A percentile compares a stretch with the other conserved stretches of the same genome.
These are phyloP conservation scores for Umbelopsis sp. DNA, from an alignment of 192 early-diverging fungal species.

Conservation along the genomic window DNA sequence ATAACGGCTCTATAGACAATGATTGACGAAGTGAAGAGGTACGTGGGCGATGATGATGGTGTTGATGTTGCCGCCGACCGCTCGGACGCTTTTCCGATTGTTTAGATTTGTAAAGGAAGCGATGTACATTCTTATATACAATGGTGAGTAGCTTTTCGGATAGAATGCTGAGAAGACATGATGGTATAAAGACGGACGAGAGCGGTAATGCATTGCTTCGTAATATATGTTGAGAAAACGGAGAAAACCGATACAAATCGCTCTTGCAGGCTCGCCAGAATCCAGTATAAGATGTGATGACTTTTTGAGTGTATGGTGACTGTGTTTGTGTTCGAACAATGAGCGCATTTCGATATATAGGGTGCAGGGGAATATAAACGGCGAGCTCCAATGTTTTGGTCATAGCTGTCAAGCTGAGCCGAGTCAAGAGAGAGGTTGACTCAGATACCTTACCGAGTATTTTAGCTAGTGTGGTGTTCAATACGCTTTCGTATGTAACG, in stretches of 20 bases:
- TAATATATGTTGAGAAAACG: background rate
- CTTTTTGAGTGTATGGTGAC: background rate
- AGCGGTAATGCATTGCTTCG: background rate
- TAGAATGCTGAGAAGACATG: slow-evolving; percentile 24
- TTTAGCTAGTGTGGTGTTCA: background rate
- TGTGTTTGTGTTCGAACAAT: slow-evolving; percentile 31
- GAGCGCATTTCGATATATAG: slow-evolving; percentile 34
- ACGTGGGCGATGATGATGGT: background rate
- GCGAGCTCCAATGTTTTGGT: slow-evolving; percentile 6
- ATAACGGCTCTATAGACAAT: background rate
- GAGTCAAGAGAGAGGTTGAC: background rate
- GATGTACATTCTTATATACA: slow-evolving; percentile 23
- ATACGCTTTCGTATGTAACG: slow-evolving; percentile 24
- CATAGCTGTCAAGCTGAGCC: background rate
- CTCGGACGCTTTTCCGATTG: background rate
- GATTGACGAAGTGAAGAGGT: background rate
- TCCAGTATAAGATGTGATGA: slow-evolving; percentile 3
- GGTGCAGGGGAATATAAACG: slow-evolving; percentile 30
- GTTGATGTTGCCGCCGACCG: background rate
- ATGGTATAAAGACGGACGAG: slow-evolving; percentile 32
- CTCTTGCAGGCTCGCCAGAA: slow-evolving; percentile 22
- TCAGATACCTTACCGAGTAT: background rate
- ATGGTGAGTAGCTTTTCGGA: slow-evolving; percentile 27
- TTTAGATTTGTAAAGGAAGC: slow-evolving; percentile 2
- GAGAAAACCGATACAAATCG: slow-evolving; percentile 20